A percentile compares a stretch with the other conserved stretches of the same genome.
Conservation (phyloP, 2,329 filamentous ascomycete species). For the Dothideomycetes sp. region DNA sequence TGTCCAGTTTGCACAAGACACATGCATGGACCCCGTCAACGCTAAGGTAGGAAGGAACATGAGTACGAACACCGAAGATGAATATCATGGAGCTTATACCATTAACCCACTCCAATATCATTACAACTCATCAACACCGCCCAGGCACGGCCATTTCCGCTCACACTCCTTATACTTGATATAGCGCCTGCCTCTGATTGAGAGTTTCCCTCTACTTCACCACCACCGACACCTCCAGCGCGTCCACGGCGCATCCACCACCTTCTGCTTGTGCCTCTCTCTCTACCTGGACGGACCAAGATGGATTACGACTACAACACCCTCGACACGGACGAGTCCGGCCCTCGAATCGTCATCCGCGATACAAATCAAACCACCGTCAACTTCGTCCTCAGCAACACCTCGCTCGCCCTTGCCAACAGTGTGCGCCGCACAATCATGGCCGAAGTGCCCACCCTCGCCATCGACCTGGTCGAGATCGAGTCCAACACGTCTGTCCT, state of each 20-base stretch:
- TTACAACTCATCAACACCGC: too few relatives aligned
- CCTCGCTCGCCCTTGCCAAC: constrained; percentile 87
- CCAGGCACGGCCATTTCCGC: too few relatives aligned
- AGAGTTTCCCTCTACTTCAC: too few relatives aligned
- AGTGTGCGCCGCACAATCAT: constrained; percentile 82
- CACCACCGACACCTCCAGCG: background rate
- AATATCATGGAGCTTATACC: too few relatives aligned
- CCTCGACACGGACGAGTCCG: constrained; percentile 32
- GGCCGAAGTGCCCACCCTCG: constrained; percentile 86
- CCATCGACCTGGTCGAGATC: constrained; percentile 89
- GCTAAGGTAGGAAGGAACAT: too few relatives aligned
- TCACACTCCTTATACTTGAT: too few relatives aligned
- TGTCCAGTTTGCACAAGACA: too few relatives aligned
- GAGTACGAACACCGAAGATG: too few relatives aligned
- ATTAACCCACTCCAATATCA: too few relatives aligned
- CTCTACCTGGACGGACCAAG: background rate
- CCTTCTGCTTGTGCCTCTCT: background rate
- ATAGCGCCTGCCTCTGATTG: too few relatives aligned
- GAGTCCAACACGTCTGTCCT: constrained; percentile 91
- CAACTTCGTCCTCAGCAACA: constrained; percentile 82
- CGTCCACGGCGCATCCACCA: background rate
- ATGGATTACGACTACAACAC: constrained; percentile 15
- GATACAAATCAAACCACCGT: constrained; percentile 60
- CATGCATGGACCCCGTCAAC: too few relatives aligned
- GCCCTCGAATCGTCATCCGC: constrained; percentile 36